phyloP scores from a whole-genome alignment of 805 yeast species.

The Lipomyces kockii region DNA sequence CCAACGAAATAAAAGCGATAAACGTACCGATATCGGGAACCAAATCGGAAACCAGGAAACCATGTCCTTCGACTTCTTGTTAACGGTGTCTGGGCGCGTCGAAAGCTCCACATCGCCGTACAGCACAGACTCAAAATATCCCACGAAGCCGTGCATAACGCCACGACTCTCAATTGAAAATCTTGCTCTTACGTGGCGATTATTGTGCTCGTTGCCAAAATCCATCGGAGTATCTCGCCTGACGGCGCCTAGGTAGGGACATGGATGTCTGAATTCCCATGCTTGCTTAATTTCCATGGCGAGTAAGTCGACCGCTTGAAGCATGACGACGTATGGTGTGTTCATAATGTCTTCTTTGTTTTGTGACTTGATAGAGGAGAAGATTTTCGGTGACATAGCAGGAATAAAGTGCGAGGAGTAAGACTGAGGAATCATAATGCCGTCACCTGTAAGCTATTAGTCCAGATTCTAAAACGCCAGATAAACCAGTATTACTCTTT shows the following conservation, averaged over 20 bases:
- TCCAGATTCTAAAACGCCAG: constrained; percentile 36
- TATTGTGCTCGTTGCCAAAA: constrained; percentile 35
- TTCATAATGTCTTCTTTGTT: constrained; percentile 36
- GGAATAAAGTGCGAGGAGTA: constrained; percentile 71
- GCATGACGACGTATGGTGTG: constrained; percentile 54
- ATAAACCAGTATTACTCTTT: constrained; percentile 45
- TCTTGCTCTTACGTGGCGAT: constrained; percentile 44
- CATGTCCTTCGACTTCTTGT: constrained; percentile 50
- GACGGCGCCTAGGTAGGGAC: neutral
- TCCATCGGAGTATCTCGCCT: neutral
- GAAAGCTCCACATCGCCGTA: constrained; percentile 63
- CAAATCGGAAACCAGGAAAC: constrained; percentile 72
- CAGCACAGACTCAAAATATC: constrained; percentile 73
- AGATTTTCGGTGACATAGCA: constrained; percentile 60
- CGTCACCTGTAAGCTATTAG: constrained; percentile 40
- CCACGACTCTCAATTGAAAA: constrained; percentile 55
- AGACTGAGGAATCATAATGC: constrained; percentile 65
- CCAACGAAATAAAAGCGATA: neutral
- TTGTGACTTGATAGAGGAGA: constrained; percentile 40
- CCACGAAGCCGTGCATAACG: constrained; percentile 72
- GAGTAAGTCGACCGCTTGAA: constrained; percentile 50
- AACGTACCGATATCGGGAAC: constrained; percentile 55
- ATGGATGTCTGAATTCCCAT: constrained; percentile 69
- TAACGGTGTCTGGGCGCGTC: constrained; percentile 51
- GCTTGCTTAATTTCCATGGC: constrained; percentile 55